Percentiles rank a stretch among this genome's conserved stretches.
Conservation (phyloP, 1,284 basidiomycete species). For the Pisolithus thermaeus region DNA sequence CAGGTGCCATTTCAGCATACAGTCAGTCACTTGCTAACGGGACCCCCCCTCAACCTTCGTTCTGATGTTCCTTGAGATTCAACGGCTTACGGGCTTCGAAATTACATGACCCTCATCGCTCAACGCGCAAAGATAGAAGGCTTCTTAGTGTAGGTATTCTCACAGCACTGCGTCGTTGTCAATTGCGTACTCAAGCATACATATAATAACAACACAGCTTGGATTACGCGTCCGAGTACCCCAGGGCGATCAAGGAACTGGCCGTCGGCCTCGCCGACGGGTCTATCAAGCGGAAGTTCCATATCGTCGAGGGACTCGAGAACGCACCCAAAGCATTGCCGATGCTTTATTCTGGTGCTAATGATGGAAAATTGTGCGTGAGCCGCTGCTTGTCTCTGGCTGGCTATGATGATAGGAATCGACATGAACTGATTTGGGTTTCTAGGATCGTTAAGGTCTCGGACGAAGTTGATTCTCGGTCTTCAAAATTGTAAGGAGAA, state of each 20-base stretch:
- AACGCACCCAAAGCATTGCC: slow-evolving; percentile 64
- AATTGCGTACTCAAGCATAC: neutral
- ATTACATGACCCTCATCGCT: slow-evolving; percentile 63
- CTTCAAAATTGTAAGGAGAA: slow-evolving; percentile 24
- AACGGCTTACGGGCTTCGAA: slow-evolving; percentile 54
- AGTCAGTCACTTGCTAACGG: slow-evolving; percentile 38
- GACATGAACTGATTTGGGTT: slow-evolving; percentile 1
- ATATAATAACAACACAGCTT: slow-evolving; percentile 35
- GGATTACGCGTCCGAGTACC: slow-evolving; percentile 58
- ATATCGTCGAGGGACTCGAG: slow-evolving; percentile 70
- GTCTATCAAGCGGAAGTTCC: slow-evolving; percentile 78
- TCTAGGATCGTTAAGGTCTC: slow-evolving; percentile 47
- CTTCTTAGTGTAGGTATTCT: slow-evolving; percentile 65
- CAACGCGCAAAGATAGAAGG: slow-evolving; percentile 77
- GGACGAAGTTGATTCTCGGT: slow-evolving; percentile 23
- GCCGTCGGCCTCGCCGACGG: slow-evolving; percentile 56
- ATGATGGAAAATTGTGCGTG: slow-evolving; percentile 77
- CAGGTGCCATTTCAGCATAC: slow-evolving; percentile 77
- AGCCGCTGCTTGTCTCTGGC: neutral
- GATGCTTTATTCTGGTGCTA: slow-evolving; percentile 74
- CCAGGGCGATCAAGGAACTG: slow-evolving; percentile 50
- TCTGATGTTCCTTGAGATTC: slow-evolving; percentile 35
- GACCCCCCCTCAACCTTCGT: neutral
- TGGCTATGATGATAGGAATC: neutral
- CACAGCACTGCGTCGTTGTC: neutral